phyloP scores from a whole-genome alignment of 1,139 yeast genomes.

The Suhomyces bribrorum region DNA sequence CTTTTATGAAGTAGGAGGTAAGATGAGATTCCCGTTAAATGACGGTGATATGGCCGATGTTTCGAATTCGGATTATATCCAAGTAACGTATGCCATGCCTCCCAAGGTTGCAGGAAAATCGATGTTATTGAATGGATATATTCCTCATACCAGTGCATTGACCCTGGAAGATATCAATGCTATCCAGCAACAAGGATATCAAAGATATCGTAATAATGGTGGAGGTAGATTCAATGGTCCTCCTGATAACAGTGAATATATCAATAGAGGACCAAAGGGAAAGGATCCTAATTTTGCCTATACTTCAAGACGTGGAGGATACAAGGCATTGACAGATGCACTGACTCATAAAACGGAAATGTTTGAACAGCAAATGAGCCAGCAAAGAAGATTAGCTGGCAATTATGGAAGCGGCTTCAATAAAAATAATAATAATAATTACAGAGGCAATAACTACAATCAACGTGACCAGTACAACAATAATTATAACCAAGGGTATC shows the following conservation, averaged over 20 bases:
- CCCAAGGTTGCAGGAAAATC: conserved; percentile 63
- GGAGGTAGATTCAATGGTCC: conserved; percentile 36
- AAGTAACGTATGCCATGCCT: conserved; percentile 60
- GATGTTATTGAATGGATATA: conserved; percentile 80
- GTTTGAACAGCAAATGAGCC: conserved; percentile 15
- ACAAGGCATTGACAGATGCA: conserved; percentile 31
- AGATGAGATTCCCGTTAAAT: conserved; percentile 60
- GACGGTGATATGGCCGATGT: conserved; percentile 60
- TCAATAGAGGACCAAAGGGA: conserved; percentile 47
- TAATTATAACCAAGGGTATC: conserved; percentile 13
- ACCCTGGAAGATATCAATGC: conserved; percentile 69
- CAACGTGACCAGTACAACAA: conserved; percentile 9
- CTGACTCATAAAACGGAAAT: conserved; percentile 10
- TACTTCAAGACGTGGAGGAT: conserved; percentile 45
- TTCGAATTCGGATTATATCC: conserved; percentile 55
- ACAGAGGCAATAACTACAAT: conserved; percentile 3
- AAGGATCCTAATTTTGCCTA: conserved; percentile 34
- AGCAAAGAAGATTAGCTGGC: conserved; percentile 9
- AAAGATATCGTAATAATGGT: conserved; percentile 28
- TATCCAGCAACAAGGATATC: conserved; percentile 50
- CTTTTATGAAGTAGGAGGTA: conserved; percentile 49
- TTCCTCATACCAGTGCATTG: conserved; percentile 61
- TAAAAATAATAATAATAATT: conserved; percentile 7
- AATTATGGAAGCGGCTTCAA: conserved; percentile 14
- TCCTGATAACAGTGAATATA: conserved; percentile 38